Evolutionary conservation across 2,329 filamentous ascomycete genomes (phyloP), one percentile per base, ranked within the genome.

Genomic region (Spiromastix sp.): DNA sequence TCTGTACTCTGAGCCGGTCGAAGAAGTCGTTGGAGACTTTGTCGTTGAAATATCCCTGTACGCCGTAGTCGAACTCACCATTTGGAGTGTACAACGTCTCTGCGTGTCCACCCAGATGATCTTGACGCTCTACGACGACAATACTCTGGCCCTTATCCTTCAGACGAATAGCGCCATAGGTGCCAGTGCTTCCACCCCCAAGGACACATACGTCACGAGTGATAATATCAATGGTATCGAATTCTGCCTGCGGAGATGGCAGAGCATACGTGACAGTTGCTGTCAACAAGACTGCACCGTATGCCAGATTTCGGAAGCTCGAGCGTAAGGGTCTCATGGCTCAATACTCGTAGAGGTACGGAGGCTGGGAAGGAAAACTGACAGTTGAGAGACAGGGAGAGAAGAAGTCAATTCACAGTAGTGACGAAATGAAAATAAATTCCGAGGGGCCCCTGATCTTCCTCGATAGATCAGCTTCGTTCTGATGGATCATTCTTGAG

Each of bases 131-230:
- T 12, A 56, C 30, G 4, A 55, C 30, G 2, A 44, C 45, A 5
- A 56, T 47, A 4, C 41, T 49, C n/a, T 45, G 40, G 10, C 47
- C 45, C 27, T 40, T 33, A 22, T 51, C 43, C 17, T 39, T 43
- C 8, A 56, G 40, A 4, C 42, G 44, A 3, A 53, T 36, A 1
- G 53, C 53, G 4, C 49, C 44, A 31, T 52, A 55, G 1, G 49
- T 50, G 11, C 51, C 52, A 0, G 48, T 39, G 3, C 46, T 40
- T 12, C 51, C 51, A 21, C 52, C 52, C 16, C 52, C 52, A 13
- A 56, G 44, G 15, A 56, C 46, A n/a, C 35, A 39, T 5, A 56
- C 43, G 41, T 55, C 50, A 3, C 34, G 34, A 24, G 27, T 27
- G 16, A 45, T 42, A n/a, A 37, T 34, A 18, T 43, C 22, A 15